Conservation (phyloP, 306 rosid genomes). For the Pterocarpus santalinus region DNA sequence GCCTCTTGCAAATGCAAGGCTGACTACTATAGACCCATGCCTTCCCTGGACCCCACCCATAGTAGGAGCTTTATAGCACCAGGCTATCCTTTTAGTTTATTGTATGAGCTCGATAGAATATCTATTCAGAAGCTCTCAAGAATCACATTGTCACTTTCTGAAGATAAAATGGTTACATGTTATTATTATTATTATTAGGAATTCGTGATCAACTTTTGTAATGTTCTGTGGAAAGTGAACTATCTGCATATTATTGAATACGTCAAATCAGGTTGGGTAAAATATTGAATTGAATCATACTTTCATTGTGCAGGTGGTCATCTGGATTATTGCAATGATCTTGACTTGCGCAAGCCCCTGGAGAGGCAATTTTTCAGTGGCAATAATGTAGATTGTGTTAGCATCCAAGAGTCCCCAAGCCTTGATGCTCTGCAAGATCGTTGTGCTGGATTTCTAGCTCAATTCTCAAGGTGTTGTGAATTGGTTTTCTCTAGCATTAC, state of each 20-base stretch:
- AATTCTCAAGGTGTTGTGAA: constrained; percentile 67
- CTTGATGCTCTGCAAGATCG: constrained; percentile 63
- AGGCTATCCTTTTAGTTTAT: background rate
- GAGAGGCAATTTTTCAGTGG: constrained; percentile 74
- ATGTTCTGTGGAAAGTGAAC: background rate
- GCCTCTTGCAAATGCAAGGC: background rate
- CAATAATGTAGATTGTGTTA: constrained; percentile 67
- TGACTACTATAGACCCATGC: background rate
- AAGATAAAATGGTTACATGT: background rate
- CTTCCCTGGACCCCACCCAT: background rate
- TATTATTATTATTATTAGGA: background rate
- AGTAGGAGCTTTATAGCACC: background rate
- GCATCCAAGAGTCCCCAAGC: constrained; percentile 72
- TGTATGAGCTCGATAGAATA: background rate
- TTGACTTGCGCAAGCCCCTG: constrained; percentile 85
- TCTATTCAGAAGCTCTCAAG: background rate
- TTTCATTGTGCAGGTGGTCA: constrained; percentile 58
- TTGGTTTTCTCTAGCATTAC: constrained; percentile 5
- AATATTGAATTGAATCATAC: constrained; percentile 24
- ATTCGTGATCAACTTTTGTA: constrained; percentile 3
- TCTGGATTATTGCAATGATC: constrained; percentile 77
- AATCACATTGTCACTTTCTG: background rate
- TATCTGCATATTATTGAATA: background rate
- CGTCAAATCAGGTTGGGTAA: constrained; percentile 18
- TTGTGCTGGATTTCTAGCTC: constrained; percentile 75